phyloP scores from a whole-genome alignment of 2,329 filamentous ascomycete genomes.

The Tolypocladium ophioglossoides region DNA sequence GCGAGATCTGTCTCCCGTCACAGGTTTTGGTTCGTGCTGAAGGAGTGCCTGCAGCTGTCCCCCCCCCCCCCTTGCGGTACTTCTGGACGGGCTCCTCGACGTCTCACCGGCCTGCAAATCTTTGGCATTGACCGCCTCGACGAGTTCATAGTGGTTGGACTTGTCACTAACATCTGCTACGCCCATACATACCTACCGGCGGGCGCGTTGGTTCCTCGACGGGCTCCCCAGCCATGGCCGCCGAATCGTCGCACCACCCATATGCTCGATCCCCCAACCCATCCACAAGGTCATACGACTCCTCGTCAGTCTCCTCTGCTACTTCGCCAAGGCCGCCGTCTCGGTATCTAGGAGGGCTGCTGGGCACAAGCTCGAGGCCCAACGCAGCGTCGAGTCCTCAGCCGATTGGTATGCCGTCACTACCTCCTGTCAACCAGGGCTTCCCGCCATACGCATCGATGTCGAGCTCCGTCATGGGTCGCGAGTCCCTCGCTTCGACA shows the following conservation, averaged over 20 bases:
- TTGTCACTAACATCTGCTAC: background rate
- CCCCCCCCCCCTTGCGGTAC: background rate
- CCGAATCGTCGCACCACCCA: constrained; percentile 41
- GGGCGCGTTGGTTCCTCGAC: constrained; percentile 4
- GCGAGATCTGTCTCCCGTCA: constrained; percentile 8
- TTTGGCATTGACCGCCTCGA: background rate
- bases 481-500: constrained; percentile 49
- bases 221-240: constrained; percentile 29
- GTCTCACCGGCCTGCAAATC: background rate
- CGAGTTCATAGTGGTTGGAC: background rate
- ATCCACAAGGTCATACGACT: constrained; percentile 52
- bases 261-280: constrained; percentile 52
- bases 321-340: constrained; percentile 46
- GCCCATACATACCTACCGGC: background rate
- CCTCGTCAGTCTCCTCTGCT: constrained; percentile 51
- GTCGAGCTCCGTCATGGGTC: constrained; percentile 39
- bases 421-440: constrained; percentile 34
- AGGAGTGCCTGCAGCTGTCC: background rate
- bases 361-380: constrained; percentile 40
- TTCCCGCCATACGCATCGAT: constrained; percentile 46
- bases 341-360: constrained; percentile 40
- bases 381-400: constrained; percentile 39
- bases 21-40: constrained; percentile 1
- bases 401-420: constrained; percentile 40
- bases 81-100: background rate